Evolutionary conservation across 2,329 filamentous ascomycete genomes (phyloP).

Genomic region (Aureobasidium sp.): DNA sequence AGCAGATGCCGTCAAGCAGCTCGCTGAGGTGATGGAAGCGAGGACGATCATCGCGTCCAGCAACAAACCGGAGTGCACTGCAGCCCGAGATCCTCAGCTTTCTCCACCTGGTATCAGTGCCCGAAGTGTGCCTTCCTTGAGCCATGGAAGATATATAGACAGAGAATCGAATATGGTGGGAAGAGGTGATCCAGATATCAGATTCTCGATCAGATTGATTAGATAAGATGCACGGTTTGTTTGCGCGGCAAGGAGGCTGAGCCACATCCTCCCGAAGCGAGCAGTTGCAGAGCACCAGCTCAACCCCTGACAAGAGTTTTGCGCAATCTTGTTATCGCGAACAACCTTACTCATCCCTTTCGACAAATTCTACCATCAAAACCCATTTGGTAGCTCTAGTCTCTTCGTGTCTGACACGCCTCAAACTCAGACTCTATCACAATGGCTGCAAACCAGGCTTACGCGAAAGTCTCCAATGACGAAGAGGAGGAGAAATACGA

Average conservation of each 20-base stretch:
- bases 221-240: neutral
- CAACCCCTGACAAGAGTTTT: neutral
- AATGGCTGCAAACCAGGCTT: slow-evolving; percentile 1
- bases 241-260: neutral
- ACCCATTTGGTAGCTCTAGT: neutral
- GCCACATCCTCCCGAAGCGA: neutral
- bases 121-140: no score
- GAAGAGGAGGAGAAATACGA: neutral
- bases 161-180: no score
- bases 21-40: neutral
- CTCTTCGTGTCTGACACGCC: neutral
- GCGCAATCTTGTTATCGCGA: neutral
- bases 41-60: neutral
- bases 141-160: no score
- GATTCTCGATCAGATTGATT: neutral
- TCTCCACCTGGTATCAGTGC: neutral
- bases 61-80: neutral
- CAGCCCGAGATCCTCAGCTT: neutral
- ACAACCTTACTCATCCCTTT: neutral
- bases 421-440: neutral
- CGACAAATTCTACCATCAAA: neutral
- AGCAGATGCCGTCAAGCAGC: neutral
- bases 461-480: neutral
- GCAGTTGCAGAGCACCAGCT: neutral
- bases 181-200: neutral